Conservation (phyloP, 768 basidiomycete species). For the Mycena haematopus region DNA sequence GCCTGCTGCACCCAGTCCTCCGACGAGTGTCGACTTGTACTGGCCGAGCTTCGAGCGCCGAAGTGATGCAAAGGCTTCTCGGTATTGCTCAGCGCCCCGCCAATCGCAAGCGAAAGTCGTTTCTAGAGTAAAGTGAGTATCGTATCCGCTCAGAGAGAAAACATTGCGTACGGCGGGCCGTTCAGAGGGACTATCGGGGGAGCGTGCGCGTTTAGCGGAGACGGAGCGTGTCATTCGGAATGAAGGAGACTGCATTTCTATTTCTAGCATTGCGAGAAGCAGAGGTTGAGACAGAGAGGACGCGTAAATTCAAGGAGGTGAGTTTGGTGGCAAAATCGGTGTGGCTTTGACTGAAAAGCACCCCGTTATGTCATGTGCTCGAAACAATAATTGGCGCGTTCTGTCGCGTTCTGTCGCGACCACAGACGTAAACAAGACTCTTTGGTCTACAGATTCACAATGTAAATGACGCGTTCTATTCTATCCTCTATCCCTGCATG, state of each 20-base stretch:
- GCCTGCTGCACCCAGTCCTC: constrained; percentile 84
- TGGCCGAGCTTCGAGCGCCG: constrained; percentile 36
- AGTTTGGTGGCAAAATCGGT: neutral
- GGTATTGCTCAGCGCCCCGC: constrained; percentile 19
- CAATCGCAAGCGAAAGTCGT: constrained; percentile 55
- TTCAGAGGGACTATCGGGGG: constrained; percentile 58
- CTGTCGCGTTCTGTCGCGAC: neutral
- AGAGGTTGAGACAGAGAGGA: constrained; percentile 16
- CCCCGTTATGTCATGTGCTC: constrained; percentile 2
- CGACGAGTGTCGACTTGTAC: constrained; percentile 50
- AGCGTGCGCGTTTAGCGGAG: constrained; percentile 64
- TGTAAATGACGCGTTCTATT: neutral
- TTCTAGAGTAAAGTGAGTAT: constrained; percentile 50
- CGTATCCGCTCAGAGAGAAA: neutral
- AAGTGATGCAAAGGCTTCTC: constrained; percentile 24
- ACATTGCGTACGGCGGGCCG: constrained; percentile 58
- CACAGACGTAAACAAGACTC: neutral
- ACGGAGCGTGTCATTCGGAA: constrained; percentile 45
- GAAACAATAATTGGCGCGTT: constrained; percentile 7
- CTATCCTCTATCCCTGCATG: constrained; percentile 54
- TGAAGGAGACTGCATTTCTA: constrained; percentile 62
- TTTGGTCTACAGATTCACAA: constrained; percentile 12
- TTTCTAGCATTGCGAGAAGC: constrained; percentile 40
- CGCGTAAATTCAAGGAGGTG: neutral
- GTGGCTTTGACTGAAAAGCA: neutral